These are phyloP conservation scores for Asterochloris sp. DNA, from an alignment of 139 green algal species.

Conservation along the genomic window DNA sequence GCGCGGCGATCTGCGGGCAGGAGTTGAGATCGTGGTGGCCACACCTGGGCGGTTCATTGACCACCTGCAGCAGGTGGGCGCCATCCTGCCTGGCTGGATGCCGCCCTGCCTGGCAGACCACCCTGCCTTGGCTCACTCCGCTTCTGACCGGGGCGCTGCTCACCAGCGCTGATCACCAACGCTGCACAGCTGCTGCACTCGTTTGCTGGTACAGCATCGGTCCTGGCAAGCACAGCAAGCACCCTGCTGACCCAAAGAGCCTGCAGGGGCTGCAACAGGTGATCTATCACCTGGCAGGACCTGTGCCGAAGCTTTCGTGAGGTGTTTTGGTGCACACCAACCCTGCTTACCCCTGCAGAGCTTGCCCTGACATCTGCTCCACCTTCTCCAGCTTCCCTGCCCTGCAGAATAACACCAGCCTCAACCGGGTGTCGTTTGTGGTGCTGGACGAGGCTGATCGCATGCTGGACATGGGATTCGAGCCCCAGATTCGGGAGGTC, in stretches of 20 bases:
- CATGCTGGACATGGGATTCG: constrained; percentile 97
- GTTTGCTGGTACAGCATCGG: too few relatives aligned
- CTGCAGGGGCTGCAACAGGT: too few relatives aligned
- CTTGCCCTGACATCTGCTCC: too few relatives aligned
- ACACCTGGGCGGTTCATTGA: constrained; percentile 88
- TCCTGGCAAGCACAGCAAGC: too few relatives aligned
- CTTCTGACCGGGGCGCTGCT: background rate
- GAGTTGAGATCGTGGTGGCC: constrained; percentile 80
- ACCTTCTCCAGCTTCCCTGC: too few relatives aligned
- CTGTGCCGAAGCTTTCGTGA: background rate
- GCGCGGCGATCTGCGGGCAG: constrained; percentile 67
- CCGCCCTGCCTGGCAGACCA: background rate
- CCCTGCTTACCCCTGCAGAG: too few relatives aligned
- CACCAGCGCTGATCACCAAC: too few relatives aligned
- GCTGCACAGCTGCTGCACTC: too few relatives aligned
- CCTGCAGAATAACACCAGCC: constrained; percentile 55
- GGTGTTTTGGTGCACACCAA: background rate
- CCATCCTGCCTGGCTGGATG: background rate
- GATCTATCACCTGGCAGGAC: background rate
- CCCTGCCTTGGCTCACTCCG: background rate
- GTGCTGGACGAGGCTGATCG: constrained; percentile 94
- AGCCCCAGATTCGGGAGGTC: constrained; percentile 77
- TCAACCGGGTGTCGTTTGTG: constrained; percentile 76
- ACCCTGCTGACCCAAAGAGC: too few relatives aligned
- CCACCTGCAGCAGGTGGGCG: constrained; percentile 64